Conservation (phyloP, 2,329 filamentous ascomycete genomes). For the Bertia moriformis region DNA sequence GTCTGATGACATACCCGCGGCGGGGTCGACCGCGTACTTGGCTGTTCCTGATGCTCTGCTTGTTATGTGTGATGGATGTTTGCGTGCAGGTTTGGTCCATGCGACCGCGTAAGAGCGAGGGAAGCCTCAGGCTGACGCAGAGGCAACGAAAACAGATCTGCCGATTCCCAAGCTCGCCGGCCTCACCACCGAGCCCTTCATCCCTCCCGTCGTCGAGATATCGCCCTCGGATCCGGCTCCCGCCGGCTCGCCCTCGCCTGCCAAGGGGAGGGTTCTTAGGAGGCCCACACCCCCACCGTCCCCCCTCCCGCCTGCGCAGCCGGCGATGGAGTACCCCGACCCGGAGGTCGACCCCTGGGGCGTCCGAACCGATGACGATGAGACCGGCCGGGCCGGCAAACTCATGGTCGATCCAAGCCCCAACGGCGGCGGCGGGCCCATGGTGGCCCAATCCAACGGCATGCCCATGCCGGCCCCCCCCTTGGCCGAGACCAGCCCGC, state of each 20-base stretch:
- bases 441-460: too few relatives aligned
- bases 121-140: too few relatives aligned
- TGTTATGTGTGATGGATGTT: slow-evolving; percentile 7
- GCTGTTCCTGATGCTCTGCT: slow-evolving; percentile 5
- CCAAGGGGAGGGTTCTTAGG: too few relatives aligned
- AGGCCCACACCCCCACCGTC: too few relatives aligned
- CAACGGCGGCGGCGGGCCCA: neutral
- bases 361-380: slow-evolving; percentile 16
- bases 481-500: too few relatives aligned
- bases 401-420: too few relatives aligned
- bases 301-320: slow-evolving; percentile 10
- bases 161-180: neutral
- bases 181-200: neutral
- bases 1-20: slow-evolving; percentile 24
- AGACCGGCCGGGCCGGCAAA: too few relatives aligned
- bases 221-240: neutral
- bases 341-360: slow-evolving; percentile 76
- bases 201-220: neutral
- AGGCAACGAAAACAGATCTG: too few relatives aligned
- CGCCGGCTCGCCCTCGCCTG: neutral
- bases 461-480: too few relatives aligned
- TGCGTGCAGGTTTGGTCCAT: too few relatives aligned
- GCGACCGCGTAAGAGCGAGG: too few relatives aligned
- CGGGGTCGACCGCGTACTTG: slow-evolving; percentile 3
- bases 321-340: slow-evolving; percentile 42